phyloP scores from a whole-genome alignment of 177 flowering plant species.

The Tripterygium wilfordii region DNA sequence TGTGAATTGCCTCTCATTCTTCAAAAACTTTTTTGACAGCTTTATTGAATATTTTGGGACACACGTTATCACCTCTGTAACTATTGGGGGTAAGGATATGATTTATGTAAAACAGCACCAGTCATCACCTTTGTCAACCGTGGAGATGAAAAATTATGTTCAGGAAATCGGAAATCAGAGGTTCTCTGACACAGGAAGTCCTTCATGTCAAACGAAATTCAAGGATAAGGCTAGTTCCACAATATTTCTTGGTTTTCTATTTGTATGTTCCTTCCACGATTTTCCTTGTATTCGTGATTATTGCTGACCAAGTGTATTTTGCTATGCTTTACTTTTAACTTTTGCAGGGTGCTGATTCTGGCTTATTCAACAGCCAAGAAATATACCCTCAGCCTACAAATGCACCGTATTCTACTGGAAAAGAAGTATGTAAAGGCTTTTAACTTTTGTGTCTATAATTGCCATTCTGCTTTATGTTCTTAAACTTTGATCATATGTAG shows the following conservation, averaged over 20 bases:
- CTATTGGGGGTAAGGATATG: constrained; percentile 84
- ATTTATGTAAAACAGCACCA: constrained; percentile 72
- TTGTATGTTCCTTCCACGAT: no score
- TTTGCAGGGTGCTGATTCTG: constrained; percentile 51
- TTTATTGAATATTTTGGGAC: constrained; percentile 88
- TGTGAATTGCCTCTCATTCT: no score
- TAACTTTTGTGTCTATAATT: no score
- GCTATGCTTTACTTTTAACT: no score
- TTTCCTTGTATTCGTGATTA: no score
- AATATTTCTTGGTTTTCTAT: no score
- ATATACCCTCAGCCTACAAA: constrained; percentile 71
- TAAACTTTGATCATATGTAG: no score
- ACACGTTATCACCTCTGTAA: constrained; percentile 69
- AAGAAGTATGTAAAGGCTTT: constrained; percentile 47
- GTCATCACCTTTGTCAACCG: constrained; percentile 54
- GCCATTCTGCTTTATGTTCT: no score
- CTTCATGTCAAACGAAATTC: constrained; percentile 47
- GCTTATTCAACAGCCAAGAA: constrained; percentile 64
- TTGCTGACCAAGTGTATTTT: no score
- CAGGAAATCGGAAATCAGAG: constrained; percentile 71
- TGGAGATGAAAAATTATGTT: constrained; percentile 69
- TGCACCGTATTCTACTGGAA: constrained; percentile 52
- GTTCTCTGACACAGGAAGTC: constrained; percentile 44
- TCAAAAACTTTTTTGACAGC: constrained; percentile 46
- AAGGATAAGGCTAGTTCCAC: constrained; percentile 73